These are phyloP conservation scores for Polymyxa betae DNA, from an alignment of 208 protist species.

Conservation along the genomic window DNA sequence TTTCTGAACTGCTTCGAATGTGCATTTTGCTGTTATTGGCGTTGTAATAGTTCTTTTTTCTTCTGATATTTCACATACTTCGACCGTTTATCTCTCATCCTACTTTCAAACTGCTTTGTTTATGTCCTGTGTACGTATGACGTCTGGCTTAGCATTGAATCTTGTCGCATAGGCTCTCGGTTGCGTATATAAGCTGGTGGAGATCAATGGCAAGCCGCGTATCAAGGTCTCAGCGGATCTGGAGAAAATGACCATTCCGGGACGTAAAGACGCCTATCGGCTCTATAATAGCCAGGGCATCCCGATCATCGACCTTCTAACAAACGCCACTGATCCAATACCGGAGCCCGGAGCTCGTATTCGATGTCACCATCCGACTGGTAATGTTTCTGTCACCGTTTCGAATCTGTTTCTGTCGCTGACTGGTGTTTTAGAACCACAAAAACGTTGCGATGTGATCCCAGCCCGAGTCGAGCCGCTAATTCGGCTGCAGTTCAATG, in stretches of 20 bases:
- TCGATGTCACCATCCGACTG: constrained; percentile 19
- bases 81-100: too few relatives aligned
- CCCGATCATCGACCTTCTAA: constrained; percentile 73
- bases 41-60: too few relatives aligned
- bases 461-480: not conserved
- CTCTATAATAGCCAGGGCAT: constrained; percentile 67
- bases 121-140: too few relatives aligned
- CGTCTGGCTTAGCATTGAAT: too few relatives aligned
- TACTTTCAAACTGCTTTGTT: too few relatives aligned
- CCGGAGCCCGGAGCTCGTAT: not conserved
- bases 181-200: constrained; percentile 84
- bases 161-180: constrained; percentile 74
- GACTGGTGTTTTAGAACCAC: constrained; percentile 27
- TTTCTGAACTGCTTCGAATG: too few relatives aligned
- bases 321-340: constrained; percentile 7
- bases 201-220: constrained; percentile 76
- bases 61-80: too few relatives aligned
- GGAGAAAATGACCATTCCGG: constrained; percentile 78
- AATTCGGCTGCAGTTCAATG: not conserved
- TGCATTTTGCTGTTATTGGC: too few relatives aligned
- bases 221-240: constrained; percentile 80
- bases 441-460: constrained; percentile 46
- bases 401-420: not conserved
- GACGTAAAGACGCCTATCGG: constrained; percentile 76
- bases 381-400: not conserved